A percentile compares a stretch with the other conserved stretches of the same genome.
phyloP scores from a whole-genome alignment of 148 eudicot genomes.

The Rhododendron griersonianum region DNA sequence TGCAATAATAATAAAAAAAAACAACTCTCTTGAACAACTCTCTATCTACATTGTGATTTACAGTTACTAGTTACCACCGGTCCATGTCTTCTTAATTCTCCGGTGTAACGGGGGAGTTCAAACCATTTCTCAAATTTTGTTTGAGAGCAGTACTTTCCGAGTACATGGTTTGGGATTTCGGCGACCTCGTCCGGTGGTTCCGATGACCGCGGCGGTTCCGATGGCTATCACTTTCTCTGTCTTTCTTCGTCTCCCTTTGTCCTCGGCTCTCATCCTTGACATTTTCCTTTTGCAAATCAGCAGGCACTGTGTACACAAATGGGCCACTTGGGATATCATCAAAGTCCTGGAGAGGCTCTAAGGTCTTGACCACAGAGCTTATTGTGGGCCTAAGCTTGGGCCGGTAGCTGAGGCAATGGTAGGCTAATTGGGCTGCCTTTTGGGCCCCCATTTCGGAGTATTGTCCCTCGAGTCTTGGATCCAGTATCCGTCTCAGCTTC shows the following conservation, averaged over 20 bases:
- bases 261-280: constrained; percentile 6
- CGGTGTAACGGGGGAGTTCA: constrained; percentile 35
- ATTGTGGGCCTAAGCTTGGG: constrained; percentile 71
- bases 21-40: neutral
- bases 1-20: neutral
- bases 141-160: constrained; percentile 23
- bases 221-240: constrained; percentile 17
- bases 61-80: neutral
- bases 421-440: constrained; percentile 75
- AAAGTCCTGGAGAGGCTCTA: constrained; percentile 52
- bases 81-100: constrained; percentile 5
- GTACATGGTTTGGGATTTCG: constrained; percentile 6
- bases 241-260: constrained; percentile 14
- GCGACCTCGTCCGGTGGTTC: constrained; percentile 11
- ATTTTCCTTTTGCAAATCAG: constrained; percentile 15
- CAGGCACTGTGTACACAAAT: constrained; percentile 66
- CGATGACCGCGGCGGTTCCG: constrained; percentile 7
- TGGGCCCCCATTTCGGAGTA: constrained; percentile 69
- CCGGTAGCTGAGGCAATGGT: constrained; percentile 72
- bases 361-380: constrained; percentile 50
- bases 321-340: constrained; percentile 48
- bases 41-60: neutral
- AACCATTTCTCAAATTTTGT: constrained; percentile 29
- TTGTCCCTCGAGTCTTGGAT: constrained; percentile 76
- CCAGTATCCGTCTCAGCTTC: constrained; percentile 59